Conservation (phyloP, 306 rosid genomes). For the Cucumis hystrix region DNA sequence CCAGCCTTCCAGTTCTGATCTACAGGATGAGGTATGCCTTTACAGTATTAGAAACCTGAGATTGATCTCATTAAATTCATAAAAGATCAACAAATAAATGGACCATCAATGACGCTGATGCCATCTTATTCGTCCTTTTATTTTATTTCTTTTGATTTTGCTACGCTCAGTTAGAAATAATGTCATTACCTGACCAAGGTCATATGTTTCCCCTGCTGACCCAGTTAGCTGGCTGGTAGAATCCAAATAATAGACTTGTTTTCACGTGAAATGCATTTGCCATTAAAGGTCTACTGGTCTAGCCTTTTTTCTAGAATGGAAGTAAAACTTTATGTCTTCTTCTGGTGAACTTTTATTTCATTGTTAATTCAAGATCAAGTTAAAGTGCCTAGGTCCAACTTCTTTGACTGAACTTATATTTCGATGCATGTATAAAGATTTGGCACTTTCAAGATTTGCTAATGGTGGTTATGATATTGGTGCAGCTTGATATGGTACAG, state of each 20-base stretch:
- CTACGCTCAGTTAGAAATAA: neutral
- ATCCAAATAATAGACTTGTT: neutral
- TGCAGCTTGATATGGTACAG: constrained; percentile 98
- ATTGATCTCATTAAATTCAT: neutral
- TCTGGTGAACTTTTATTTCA: neutral
- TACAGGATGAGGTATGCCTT: constrained; percentile 74
- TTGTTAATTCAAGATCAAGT: neutral
- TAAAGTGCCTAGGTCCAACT: neutral
- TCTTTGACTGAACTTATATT: neutral
- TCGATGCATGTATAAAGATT: neutral
- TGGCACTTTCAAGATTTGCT: constrained; percentile 9
- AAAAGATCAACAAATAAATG: neutral
- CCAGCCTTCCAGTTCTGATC: constrained; percentile 38
- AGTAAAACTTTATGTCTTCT: neutral
- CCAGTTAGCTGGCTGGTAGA: neutral
- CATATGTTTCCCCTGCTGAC: neutral
- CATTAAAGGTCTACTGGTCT: neutral
- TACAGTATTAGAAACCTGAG: neutral
- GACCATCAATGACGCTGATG: neutral
- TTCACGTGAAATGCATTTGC: neutral
- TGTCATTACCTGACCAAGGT: neutral
- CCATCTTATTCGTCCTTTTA: neutral
- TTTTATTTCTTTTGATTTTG: neutral
- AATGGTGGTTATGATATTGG: neutral
- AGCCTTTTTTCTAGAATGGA: neutral